Base-by-base conservation (phyloP, 495 filamentous ascomycete species). In the Evansstolkia leycettana region DNA sequence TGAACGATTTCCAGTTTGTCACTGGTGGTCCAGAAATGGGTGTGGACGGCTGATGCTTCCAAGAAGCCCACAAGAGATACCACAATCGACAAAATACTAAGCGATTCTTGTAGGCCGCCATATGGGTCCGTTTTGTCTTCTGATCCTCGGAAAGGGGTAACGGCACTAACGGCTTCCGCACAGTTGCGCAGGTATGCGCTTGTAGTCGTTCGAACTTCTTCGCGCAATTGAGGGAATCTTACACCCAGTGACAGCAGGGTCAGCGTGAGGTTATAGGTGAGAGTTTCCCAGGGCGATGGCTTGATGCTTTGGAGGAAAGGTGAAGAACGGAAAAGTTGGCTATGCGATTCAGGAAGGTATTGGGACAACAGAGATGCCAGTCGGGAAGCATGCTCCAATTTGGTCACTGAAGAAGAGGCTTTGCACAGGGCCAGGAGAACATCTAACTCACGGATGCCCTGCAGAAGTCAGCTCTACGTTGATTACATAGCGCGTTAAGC, bases 21-120 rank as follows among this genome's bases (percentile, higher is more conserved):
- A 0, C 67, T 65, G 0, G 73, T 60, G 34, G 65, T 72, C 83
- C 87, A 96, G 48, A 94, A 87, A 31, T 75, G 68, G 14, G 76
- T 73, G 53, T 88, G 72, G 7, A 72, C 69, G 0, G 86, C 76
- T 7, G 78, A 75, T 13, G 88, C 85, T 45, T 85, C 76, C 34
- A 96, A 52, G 48, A 96, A 95, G 0, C 90, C 90, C 18, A 93
- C 63, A 12, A 98, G 62, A 0, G 90, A 92, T 34, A 86, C 72
- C 7, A 79, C 72, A 28, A 89, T 71, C 16, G 78, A 81, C 35
- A 85, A 71, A 33, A 82, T 73, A 12, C 70, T 62, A 16, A 75
- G 58, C n/a, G 78, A 68, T 38, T 82, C 81, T 38, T 80, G 71
- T 2, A 73, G 51, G 7, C 70, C 69, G 12, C 51, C 59, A 33